A percentile compares a stretch with the other conserved stretches of the same genome.
These are phyloP conservation scores for Plantago rigida DNA, from an alignment of 305 asterid genomes.

Conservation along the genomic window DNA sequence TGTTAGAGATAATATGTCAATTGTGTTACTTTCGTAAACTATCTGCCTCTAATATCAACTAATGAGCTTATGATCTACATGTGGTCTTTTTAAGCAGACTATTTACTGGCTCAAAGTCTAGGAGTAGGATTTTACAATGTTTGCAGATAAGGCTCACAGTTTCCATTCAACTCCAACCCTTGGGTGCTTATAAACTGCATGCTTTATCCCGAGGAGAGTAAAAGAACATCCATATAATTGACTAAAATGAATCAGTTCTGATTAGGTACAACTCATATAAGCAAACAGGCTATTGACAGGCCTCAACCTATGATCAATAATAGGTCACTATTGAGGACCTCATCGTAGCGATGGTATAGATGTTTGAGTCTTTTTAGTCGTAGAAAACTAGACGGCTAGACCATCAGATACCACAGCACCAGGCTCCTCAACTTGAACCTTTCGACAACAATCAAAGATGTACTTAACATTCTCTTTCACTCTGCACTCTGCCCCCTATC, in stretches of 20 bases:
- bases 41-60: no score
- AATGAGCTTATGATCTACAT: neutral
- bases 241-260: neutral
- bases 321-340: no score
- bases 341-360: no score
- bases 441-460: neutral
- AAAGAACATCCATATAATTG: neutral
- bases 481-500: neutral
- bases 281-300: neutral
- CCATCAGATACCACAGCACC: neutral
- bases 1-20: neutral
- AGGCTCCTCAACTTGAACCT: neutral
- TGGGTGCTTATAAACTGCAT: neutral
- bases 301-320: no score
- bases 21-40: neutral
- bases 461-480: no score
- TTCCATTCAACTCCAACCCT: neutral
- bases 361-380: neutral
- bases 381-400: neutral
- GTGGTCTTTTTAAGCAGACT: neutral
- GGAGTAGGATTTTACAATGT: neutral
- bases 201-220: neutral
- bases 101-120: neutral
- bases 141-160: neutral
- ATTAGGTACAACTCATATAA: neutral